Evolutionary conservation across 2,329 filamentous ascomycete genomes (phyloP), one percentile per base, ranked within the genome.

Genomic region (Fusarium nisikadoi): DNA sequence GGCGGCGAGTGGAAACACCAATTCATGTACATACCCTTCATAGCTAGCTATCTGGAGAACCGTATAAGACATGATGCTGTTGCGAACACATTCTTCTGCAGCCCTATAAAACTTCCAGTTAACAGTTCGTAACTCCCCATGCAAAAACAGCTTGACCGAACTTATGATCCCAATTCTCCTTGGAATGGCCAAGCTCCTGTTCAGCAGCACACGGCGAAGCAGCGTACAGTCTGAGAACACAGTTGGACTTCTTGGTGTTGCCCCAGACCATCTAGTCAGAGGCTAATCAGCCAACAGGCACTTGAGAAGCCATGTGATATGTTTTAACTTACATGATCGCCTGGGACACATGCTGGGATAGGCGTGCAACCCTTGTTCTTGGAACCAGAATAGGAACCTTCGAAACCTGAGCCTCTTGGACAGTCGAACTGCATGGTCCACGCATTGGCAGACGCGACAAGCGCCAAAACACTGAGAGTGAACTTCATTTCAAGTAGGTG

Each of bases 401-500:
- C 49, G 4, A 25, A 52, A 6, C 11, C 16, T 36, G 49, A 52
- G 17, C 49, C 49, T 20, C 49, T 52, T 1, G 49, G 49, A 1
- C 49, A 52, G 31, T 52, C 49, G 5, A 52, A 52, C 3, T 52
- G 49, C 49, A 52, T 52, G 17, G 49, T 52, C 49, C 49, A 52
- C 9, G 49, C 49, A 1, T 36, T 36, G 3, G 6, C 8, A 52
- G 23, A 52, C 3, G 23, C 33, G 0, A 11, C 17, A 20, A 36
- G 2, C 5, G 33, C 49, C 0, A 17, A 20, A 13, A 27, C 1
- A 16, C 33, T 8, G 2, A 36, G 2, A 3, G 31, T 36, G 5
- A 27, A 27, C 23, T 52, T 52, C 49, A 52, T 52, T 20, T 14
- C 13, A 6, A 14, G 13, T 13, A 33, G 13, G 13, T 33, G 14